Base-by-base conservation (phyloP, 306 rosid genomes). In the Acmispon strigosus region DNA sequence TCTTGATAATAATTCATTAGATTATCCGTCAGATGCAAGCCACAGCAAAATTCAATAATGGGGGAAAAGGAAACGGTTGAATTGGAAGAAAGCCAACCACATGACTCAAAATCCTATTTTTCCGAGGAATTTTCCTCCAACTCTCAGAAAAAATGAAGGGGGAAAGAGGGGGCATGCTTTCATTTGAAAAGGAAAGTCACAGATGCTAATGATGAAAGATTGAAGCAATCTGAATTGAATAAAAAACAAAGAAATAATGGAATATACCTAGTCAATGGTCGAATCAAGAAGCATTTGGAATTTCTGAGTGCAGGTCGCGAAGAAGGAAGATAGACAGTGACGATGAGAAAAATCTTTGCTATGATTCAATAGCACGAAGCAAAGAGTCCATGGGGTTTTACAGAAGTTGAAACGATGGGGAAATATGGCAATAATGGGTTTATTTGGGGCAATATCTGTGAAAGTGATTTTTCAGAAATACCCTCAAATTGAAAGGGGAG, bases 261-360 rank as follows among this genome's bases (percentile, higher is more conserved):
- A 73, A 65, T 20, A 67, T 70, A 88, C 88, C 87, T 81, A 41
- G 19, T 11, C 49, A 55, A 62, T 65, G 36, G 61, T 13, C 10
- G 71, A 52, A 80, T 47, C 49, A 6, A 41, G 32, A 79, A 59
- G 78, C 56, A 79, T 29, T 50, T 22, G 48, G 65, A 41, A 74
- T 64, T 20, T 50, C 51, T 27, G 15, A 20, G 32, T 17, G 83
- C 19, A 50, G 43, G 15, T 42, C 14, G 48, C 36, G 78, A 76
- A 39, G 74, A 65, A 42, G 78, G 77, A 57, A 51, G 69, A 65
- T 44, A 44, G 69, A 65, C 45, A 51, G 76, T 44, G 73, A 73
- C 37, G 70, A 15, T 66, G 32, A 62, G 42, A 76, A 7, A 71
- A 29, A 53, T 72, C 53, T 74, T 75, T 71, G 37, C 36, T 60